A percentile compares a stretch with the other conserved stretches of the same genome.
phyloP scores from a whole-genome alignment of 2,329 filamentous ascomycete genomes.

The Botrytis pseudocinerea region DNA sequence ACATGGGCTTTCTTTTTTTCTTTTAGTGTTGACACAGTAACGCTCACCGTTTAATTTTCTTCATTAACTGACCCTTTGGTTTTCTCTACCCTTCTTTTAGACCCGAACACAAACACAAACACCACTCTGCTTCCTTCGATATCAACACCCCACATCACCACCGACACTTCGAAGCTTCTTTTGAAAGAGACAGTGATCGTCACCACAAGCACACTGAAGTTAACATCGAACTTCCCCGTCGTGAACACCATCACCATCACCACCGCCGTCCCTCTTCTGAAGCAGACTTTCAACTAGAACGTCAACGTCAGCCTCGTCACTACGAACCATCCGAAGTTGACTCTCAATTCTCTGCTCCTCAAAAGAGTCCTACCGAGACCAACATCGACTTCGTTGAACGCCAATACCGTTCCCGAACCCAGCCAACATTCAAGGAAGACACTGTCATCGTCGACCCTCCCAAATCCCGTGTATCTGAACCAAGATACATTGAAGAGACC shows the following conservation, averaged over 20 bases:
- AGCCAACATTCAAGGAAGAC: conserved; percentile 44
- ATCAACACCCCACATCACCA: conserved; percentile 44
- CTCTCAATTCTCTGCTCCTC: conserved; percentile 34
- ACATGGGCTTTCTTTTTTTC: conserved; percentile 28
- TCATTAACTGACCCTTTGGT: conserved; percentile 33
- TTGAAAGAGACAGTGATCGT: conserved; percentile 23
- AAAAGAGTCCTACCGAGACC: conserved; percentile 30
- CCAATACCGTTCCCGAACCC: conserved; percentile 56
- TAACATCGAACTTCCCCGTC: conserved; percentile 45
- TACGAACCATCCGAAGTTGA: conserved; percentile 35
- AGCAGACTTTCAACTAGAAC: conserved; percentile 48
- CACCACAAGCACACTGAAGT: conserved; percentile 22
- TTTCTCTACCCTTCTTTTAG: conserved; percentile 26
- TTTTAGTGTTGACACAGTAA: conserved; percentile 46
- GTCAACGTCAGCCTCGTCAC: conserved; percentile 40
- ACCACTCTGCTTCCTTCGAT: conserved; percentile 51
- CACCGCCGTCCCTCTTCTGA: conserved; percentile 29
- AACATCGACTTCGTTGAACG: conserved; percentile 64
- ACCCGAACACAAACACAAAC: conserved; percentile 43
- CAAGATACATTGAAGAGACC: conserved; percentile 33
- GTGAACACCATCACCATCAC: conserved; percentile 29
- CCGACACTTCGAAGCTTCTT: conserved; percentile 31
- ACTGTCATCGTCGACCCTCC: conserved; percentile 57
- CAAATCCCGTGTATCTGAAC: conserved; percentile 44
- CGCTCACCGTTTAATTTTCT: conserved; percentile 38